These are phyloP conservation scores for Hyaloscypha finlandica DNA, from an alignment of 495 filamentous ascomycete genomes.

Conservation along the genomic window DNA sequence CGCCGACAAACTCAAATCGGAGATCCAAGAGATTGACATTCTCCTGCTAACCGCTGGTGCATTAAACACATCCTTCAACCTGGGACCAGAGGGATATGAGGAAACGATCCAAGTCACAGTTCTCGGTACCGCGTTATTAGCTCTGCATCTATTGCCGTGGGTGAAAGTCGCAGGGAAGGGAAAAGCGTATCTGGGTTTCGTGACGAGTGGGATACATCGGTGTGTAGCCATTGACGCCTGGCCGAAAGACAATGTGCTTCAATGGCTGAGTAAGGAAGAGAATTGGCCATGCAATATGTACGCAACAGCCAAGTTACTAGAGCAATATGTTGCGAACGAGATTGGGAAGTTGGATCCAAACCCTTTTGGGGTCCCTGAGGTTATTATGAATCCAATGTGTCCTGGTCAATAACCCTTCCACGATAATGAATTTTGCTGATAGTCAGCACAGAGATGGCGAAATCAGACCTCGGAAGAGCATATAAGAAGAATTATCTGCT, in stretches of 20 bases:
- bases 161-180: conserved; percentile 30
- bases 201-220: conserved; percentile 30
- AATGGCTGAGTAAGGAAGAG: conserved; percentile 34
- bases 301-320: conserved; percentile 42
- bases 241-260: conserved; percentile 33
- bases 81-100: conserved; percentile 27
- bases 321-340: conserved; percentile 39
- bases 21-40: conserved; percentile 30
- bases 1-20: conserved; percentile 24
- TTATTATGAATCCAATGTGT: conserved; percentile 44
- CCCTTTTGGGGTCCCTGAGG: conserved; percentile 37
- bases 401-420: conserved; percentile 35
- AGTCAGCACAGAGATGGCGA: conserved; percentile 35
- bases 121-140: conserved; percentile 28
- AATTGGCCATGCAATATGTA: conserved; percentile 34
- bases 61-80: conserved; percentile 14
- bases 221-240: conserved; percentile 19
- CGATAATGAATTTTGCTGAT: not conserved
- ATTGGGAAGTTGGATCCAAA: conserved; percentile 36
- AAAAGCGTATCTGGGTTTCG: conserved; percentile 32
- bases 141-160: conserved; percentile 32
- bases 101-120: conserved; percentile 33
- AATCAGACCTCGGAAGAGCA: conserved; percentile 38
- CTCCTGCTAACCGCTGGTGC: conserved; percentile 35
- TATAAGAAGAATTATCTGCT: conserved; percentile 28